Percentiles rank a stretch among this genome's conserved stretches.
Evolutionary conservation across 257 asterid species (phyloP).

Genomic region (Apocynum venetum): DNA sequence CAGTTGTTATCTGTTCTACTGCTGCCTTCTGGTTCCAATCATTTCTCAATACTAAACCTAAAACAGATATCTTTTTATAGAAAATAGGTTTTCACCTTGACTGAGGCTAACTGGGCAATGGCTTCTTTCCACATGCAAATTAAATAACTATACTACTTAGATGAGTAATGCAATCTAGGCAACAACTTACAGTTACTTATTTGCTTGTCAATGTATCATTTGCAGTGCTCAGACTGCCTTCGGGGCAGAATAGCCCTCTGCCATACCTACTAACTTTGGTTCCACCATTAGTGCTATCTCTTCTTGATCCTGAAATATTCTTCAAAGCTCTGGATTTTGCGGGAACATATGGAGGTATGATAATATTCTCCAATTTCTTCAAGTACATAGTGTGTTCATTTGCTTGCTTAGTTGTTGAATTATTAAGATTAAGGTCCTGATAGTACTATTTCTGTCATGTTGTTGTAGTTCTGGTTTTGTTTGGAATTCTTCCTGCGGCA

Average conservation of each 20-base stretch:
- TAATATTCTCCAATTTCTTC: neutral
- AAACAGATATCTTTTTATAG: too few relatives aligned
- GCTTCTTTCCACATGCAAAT: neutral
- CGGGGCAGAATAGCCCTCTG: constrained; percentile 54
- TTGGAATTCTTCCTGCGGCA: constrained; percentile 84
- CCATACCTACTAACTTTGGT: constrained; percentile 59
- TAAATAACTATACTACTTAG: neutral
- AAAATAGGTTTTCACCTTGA: neutral
- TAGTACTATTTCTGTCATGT: neutral
- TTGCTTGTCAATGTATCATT: constrained; percentile 17
- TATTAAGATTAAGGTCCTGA: neutral
- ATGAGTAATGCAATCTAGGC: neutral
- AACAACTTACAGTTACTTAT: neutral
- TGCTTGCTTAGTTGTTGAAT: neutral
- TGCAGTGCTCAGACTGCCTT: constrained; percentile 80
- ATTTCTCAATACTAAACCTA: neutral
- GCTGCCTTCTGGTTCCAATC: neutral
- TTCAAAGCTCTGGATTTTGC: constrained; percentile 95
- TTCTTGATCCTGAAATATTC: constrained; percentile 87
- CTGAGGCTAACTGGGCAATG: neutral
- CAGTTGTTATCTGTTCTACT: neutral
- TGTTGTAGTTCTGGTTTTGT: constrained; percentile 64
- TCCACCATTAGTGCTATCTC: constrained; percentile 70
- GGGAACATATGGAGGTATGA: constrained; percentile 89
- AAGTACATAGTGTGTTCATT: too few relatives aligned